These are phyloP conservation scores for Suhomyces bokatorum DNA, from an alignment of 1,139 yeast species.

Conservation along the genomic window DNA sequence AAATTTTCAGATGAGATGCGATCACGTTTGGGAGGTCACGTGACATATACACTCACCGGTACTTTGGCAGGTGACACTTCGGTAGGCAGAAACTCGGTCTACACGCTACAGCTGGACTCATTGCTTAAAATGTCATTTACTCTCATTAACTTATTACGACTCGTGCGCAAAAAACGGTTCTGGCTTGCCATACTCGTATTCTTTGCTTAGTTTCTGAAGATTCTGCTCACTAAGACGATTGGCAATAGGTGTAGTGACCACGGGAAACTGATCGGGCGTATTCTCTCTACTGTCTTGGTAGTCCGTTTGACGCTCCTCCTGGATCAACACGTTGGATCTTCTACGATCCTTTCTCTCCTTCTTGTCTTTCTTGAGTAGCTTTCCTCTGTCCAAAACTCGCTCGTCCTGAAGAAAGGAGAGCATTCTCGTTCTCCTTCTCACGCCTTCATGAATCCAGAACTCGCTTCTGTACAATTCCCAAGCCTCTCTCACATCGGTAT, in stretches of 20 bases:
- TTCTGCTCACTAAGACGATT: constrained; percentile 31
- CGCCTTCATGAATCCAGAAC: constrained; percentile 87
- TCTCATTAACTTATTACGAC: neutral
- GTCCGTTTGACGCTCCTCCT: neutral
- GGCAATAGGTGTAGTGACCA: constrained; percentile 14
- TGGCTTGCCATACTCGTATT: constrained; percentile 2
- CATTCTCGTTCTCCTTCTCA: constrained; percentile 57
- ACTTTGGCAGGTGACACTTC: too few species aligned
- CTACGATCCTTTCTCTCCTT: constrained; percentile 41
- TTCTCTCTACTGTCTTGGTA: constrained; percentile 2
- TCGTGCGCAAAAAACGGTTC: neutral
- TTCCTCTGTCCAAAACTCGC: constrained; percentile 23
- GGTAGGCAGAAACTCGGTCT: too few species aligned
- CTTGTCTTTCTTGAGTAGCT: constrained; percentile 36
- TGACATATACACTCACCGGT: neutral
- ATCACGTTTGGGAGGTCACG: constrained; percentile 2
- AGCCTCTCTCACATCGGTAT: constrained; percentile 82
- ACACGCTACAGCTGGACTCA: too few species aligned
- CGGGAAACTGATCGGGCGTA: constrained; percentile 6
- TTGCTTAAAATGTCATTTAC: too few species aligned
- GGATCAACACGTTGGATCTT: constrained; percentile 15
- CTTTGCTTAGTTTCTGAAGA: constrained; percentile 16
- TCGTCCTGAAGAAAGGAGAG: constrained; percentile 30
- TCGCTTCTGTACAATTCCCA: constrained; percentile 95
- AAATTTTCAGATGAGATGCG: constrained; percentile 15